Conservation (phyloP, 1,139 yeast genomes). For the Casaregolazyma suthepensis region DNA sequence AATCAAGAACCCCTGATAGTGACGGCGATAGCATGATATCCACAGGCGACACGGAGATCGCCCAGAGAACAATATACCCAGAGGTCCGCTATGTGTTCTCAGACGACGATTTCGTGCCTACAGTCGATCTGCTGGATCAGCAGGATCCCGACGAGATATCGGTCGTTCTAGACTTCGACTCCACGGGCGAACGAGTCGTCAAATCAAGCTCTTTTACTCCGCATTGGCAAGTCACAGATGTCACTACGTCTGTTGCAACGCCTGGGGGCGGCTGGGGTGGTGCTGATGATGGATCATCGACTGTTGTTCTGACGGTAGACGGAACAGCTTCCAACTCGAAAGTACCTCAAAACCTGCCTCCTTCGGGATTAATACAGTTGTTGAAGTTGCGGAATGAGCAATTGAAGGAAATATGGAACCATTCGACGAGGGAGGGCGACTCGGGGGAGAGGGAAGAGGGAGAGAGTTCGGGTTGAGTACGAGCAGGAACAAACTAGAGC, state of each 20-base stretch:
- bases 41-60: neutral
- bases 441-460: neutral
- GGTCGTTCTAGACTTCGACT: conserved; percentile 34
- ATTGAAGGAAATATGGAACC: conserved; percentile 10
- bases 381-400: conserved; percentile 23
- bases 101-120: conserved; percentile 35
- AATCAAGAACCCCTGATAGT: conserved; percentile 3
- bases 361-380: conserved; percentile 15
- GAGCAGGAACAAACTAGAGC: too few relatives aligned
- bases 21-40: neutral
- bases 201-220: conserved; percentile 32
- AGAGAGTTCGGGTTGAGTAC: too few relatives aligned
- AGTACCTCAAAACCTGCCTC: neutral
- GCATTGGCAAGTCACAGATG: conserved; percentile 33
- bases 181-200: conserved; percentile 27
- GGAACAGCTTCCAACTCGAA: conserved; percentile 18
- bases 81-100: conserved; percentile 35
- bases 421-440: neutral
- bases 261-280: conserved; percentile 16
- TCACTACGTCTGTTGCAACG: conserved; percentile 15
- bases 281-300: conserved; percentile 11
- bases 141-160: conserved; percentile 27
- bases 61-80: conserved; percentile 25
- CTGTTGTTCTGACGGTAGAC: conserved; percentile 18
- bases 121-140: conserved; percentile 30